These are phyloP conservation scores for Zygosaccharomyces pseudobailii DNA, from an alignment of 1,139 yeast species.

Conservation along the genomic window DNA sequence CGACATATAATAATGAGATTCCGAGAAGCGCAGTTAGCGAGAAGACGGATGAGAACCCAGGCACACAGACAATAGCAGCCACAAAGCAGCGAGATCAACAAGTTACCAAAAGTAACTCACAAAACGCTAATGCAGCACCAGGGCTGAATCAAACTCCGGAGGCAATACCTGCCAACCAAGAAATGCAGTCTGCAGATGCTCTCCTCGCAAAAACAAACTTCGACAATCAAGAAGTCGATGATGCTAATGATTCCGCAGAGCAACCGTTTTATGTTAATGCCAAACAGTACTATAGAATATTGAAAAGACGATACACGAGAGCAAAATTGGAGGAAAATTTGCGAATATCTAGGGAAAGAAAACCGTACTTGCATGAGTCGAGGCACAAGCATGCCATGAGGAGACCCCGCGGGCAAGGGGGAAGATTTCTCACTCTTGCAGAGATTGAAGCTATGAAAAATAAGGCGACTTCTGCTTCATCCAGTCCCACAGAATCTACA, in stretches of 20 bases:
- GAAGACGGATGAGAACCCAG: neutral
- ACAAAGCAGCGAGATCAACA: neutral
- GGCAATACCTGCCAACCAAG: neutral
- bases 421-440: slow-evolving; percentile 92
- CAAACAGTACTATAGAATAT: slow-evolving; percentile 90
- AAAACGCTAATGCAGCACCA: neutral
- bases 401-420: slow-evolving; percentile 98
- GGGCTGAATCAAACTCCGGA: neutral
- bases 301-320: slow-evolving; percentile 88
- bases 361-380: slow-evolving; percentile 93
- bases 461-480: slow-evolving; percentile 35
- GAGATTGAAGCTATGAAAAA: slow-evolving; percentile 78
- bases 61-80: neutral
- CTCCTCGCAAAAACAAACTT: slow-evolving; percentile 1
- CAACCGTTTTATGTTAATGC: slow-evolving; percentile 98
- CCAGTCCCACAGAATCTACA: slow-evolving; percentile 3
- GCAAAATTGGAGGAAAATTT: slow-evolving; percentile 88
- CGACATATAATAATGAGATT: neutral
- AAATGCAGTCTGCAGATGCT: slow-evolving; percentile 1
- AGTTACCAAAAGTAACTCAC: neutral
- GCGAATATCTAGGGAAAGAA: slow-evolving; percentile 83
- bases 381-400: slow-evolving; percentile 99
- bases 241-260: slow-evolving; percentile 38
- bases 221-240: neutral
- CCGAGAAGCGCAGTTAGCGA: neutral